Conservation (phyloP, 306 rosid genomes). For the Cucurbita moschata region DNA sequence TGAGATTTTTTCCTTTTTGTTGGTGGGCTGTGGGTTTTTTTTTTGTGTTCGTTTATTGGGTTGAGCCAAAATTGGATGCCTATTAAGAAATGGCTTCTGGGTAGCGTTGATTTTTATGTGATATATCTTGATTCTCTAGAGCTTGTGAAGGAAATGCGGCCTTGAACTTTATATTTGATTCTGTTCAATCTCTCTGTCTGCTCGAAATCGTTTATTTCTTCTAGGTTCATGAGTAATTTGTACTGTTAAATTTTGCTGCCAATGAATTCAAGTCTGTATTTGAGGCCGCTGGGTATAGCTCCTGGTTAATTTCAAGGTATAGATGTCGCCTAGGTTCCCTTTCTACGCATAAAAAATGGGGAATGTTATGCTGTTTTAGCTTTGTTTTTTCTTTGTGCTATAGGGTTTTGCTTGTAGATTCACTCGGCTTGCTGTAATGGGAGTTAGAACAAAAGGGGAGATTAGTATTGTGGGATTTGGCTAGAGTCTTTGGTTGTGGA, state of each 20-base stretch:
- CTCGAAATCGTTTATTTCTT: neutral
- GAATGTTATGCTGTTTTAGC: neutral
- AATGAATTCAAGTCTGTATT: neutral
- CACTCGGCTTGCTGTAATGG: neutral
- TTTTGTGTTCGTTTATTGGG: neutral
- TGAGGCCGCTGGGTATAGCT: neutral
- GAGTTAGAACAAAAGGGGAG: neutral
- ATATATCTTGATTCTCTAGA: neutral
- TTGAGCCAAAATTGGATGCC: neutral
- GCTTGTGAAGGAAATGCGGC: neutral
- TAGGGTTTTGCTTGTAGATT: neutral
- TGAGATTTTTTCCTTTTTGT: neutral
- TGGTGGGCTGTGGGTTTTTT: neutral
- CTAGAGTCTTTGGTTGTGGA: constrained; percentile 5
- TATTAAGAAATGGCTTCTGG: neutral
- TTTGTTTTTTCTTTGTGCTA: neutral
- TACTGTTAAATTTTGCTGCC: neutral
- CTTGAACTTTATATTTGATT: neutral
- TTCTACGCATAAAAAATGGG: neutral
- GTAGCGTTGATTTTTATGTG: neutral
- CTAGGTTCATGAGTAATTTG: neutral
- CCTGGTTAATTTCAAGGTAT: neutral
- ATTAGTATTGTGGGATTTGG: neutral
- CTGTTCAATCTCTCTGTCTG: neutral
- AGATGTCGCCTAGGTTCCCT: neutral